Base-by-base conservation (phyloP, 1,284 basidiomycete genomes). In the Trichosporon faecale region DNA sequence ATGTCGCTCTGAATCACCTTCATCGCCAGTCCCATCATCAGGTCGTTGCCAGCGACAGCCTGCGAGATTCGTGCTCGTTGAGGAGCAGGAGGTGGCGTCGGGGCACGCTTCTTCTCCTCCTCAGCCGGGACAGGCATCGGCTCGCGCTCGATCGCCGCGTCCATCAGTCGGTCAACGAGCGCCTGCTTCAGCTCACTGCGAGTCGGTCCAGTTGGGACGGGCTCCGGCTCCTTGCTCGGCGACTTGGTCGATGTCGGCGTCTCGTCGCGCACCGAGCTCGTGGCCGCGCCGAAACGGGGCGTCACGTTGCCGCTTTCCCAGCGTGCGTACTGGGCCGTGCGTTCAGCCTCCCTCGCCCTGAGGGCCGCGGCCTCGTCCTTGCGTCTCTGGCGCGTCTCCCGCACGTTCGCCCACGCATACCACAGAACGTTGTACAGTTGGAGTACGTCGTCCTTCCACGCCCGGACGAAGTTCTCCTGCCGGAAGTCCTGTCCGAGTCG, bases 361-460 rank as follows among this genome's bases (percentile, higher is more conserved):
- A 72, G 63, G 27, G 69, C 67, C 23, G 76, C 68, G 0, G 69
- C 75, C 61, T 78, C 76, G 2, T 72, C 64, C n/a, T 61, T 35
- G 1, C 73, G 69, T 1, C 75, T 72, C 55, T 74, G 64, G 11
- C 78, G 75, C 6, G 75, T 79, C 65, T 79, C 78, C 16, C 76
- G 76, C 21, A 74, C 75, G 33, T 77, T 78, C 14, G 76, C 71
- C 81, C 81, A 82, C 16, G 81, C 78, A 70, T 76, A 82, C 93
- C 94, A 96, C 88, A 96, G 91, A 88, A 94, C 94, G 69, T 90
- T 91, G 76, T 91, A 88, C 75, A 98, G 86, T 84, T 96, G 94
- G 74, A 98, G 85, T 3, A 96, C 92, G 78, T 98, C 95, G 79
- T 95, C 92, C 84, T 95, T 95, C 95, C 95, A 98, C 46, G 88